Evolutionary conservation across 768 basidiomycete species (phyloP).

Genomic region (Trametes meyenii): DNA sequence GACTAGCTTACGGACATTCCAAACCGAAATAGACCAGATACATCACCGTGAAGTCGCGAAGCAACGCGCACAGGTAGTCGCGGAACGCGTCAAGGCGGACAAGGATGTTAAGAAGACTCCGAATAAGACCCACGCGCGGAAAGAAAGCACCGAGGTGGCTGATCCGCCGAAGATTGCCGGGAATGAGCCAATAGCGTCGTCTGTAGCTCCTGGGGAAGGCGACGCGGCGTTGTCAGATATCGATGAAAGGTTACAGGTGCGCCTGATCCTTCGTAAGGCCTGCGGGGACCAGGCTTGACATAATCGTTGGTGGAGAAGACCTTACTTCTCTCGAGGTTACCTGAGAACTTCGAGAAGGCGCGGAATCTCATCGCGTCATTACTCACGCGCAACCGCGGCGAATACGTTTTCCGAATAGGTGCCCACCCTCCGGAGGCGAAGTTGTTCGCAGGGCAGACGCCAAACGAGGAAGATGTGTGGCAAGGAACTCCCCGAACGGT

Average conservation of each 20-base stretch:
- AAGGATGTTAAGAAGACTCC: slow-evolving; percentile 43
- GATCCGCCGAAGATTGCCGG: slow-evolving; percentile 5
- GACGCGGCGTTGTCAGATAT: slow-evolving; percentile 39
- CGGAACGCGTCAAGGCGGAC: slow-evolving; percentile 32
- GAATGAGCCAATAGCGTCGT: slow-evolving; percentile 20
- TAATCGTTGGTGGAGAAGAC: slow-evolving; percentile 35
- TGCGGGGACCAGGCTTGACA: neutral
- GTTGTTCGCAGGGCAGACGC: slow-evolving; percentile 55
- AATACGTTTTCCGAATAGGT: slow-evolving; percentile 77
- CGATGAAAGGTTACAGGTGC: slow-evolving; percentile 59
- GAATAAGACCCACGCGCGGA: slow-evolving; percentile 35
- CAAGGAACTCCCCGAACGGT: slow-evolving; percentile 51
- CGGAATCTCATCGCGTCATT: slow-evolving; percentile 67
- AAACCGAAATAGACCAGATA: slow-evolving; percentile 79
- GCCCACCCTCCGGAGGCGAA: slow-evolving; percentile 58
- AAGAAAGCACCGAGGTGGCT: slow-evolving; percentile 14
- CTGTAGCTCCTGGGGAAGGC: slow-evolving; percentile 4
- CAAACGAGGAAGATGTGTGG: slow-evolving; percentile 55
- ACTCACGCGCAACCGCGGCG: slow-evolving; percentile 69
- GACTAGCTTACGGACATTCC: slow-evolving; percentile 63
- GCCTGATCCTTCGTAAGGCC: slow-evolving; percentile 2
- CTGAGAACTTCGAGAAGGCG: slow-evolving; percentile 52
- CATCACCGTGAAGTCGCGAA: slow-evolving; percentile 66
- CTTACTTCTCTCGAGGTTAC: slow-evolving; percentile 46
- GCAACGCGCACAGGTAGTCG: slow-evolving; percentile 50